phyloP scores from a whole-genome alignment of 331 rosid species.

The Quercus lobata region DNA sequence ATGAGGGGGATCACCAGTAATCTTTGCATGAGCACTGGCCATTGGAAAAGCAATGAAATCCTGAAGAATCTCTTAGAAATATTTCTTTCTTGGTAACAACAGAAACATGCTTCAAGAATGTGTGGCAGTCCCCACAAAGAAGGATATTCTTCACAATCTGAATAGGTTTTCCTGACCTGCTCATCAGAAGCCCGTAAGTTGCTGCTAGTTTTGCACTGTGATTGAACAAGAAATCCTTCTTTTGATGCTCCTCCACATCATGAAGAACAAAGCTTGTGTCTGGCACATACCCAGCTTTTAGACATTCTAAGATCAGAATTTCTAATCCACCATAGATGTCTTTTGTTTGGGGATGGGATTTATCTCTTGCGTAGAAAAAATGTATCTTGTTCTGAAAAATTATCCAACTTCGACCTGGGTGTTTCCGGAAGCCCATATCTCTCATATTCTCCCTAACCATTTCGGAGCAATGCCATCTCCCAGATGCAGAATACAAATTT shows the following conservation, averaged over 20 bases:
- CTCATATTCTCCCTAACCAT: slow-evolving; percentile 65
- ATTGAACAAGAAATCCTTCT: slow-evolving; percentile 54
- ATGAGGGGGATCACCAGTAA: slow-evolving; percentile 36
- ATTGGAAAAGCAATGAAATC: slow-evolving; percentile 69
- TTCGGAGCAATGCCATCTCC: slow-evolving; percentile 84
- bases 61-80: slow-evolving; percentile 67
- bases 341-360: slow-evolving; percentile 67
- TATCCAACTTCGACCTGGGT: slow-evolving; percentile 79
- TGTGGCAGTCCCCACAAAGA: slow-evolving; percentile 83
- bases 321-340: slow-evolving; percentile 77
- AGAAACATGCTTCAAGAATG: slow-evolving; percentile 59
- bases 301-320: slow-evolving; percentile 74
- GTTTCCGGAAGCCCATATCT: slow-evolving; percentile 63
- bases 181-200: slow-evolving; percentile 62
- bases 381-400: slow-evolving; percentile 54
- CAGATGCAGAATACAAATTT: slow-evolving; percentile 77
- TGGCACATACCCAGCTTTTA: slow-evolving; percentile 71
- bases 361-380: slow-evolving; percentile 77
- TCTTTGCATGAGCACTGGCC: slow-evolving; percentile 86
- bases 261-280: slow-evolving; percentile 82
- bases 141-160: slow-evolving; percentile 68
- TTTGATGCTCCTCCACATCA: slow-evolving; percentile 79
- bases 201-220: slow-evolving; percentile 76
- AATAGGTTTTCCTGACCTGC: slow-evolving; percentile 55
- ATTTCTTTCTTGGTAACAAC: slow-evolving; percentile 54